Evolutionary conservation across 257 asterid species (phyloP), one percentile per base, ranked within the genome.

Genomic region (Fraxinus quadrangulata): DNA sequence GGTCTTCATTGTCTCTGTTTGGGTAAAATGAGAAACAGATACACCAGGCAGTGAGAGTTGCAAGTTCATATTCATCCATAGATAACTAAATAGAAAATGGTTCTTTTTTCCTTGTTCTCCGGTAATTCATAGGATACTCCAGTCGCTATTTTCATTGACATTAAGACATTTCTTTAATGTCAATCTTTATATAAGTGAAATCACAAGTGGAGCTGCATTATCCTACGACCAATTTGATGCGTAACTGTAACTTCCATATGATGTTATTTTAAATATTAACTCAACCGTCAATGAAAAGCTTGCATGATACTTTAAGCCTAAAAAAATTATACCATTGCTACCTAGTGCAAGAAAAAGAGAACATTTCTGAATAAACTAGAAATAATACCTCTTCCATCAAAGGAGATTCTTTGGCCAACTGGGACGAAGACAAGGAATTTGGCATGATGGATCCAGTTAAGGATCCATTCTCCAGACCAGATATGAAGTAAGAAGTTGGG

Each of bases 391-490:
- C 99, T 78, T 96, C 99, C 40, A 83, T 73, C 77, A 94, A 79
- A 76, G 92, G 77, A 10, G 92, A 82, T 14, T 96, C 98, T 84
- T 87, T 91, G 26, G 96, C 93, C 51, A 94, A 81, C 54, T 84
- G 97, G 78, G 92, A 86, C 47, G 94, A 86, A 49, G 99, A 96
- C 5, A 86, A 83, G 51, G 98, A 96, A 79, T 88, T 89, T 30
- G 92, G 91, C 88, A 90, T 84, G 70, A 85, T 77, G 9, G 90
- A 78, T 72, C 94, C 95, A 2, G 96, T 94, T 82, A 92, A 81
- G 49, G 96, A 91, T 42, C 99, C 98, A 28, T 91, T 94, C 69
- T 90, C 98, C 65, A 96, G 84, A 61, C 97, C 88, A 26, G 96
- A 88, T 67, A 94, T 83, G 88, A 92, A 96, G 88, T 87, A 85